Percentiles rank a stretch among this genome's conserved stretches.
These are phyloP conservation scores for Pisolithus sp. DNA, from an alignment of 768 basidiomycete species.

Conservation along the genomic window DNA sequence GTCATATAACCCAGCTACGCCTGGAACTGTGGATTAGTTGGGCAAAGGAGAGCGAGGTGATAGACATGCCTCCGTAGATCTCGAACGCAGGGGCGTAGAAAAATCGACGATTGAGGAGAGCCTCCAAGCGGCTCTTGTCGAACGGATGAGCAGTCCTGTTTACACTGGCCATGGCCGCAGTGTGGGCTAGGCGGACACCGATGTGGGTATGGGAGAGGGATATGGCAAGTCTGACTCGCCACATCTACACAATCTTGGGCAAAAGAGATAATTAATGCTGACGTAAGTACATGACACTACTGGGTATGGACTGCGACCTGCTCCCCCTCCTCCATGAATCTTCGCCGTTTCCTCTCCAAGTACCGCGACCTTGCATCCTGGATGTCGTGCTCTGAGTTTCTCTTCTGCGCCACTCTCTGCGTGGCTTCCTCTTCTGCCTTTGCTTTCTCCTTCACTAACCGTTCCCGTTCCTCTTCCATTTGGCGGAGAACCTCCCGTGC, in stretches of 20 bases:
- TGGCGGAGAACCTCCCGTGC: conserved; percentile 71
- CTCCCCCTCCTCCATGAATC: conserved; percentile 46
- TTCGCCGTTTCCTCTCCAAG: conserved; percentile 72
- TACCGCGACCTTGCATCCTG: conserved; percentile 71
- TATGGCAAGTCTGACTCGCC: no score
- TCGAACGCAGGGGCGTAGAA: conserved; percentile 99
- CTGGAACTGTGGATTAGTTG: conserved; percentile 35
- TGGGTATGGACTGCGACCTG: no score
- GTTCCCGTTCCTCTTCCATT: conserved; percentile 66
- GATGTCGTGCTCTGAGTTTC: conserved; percentile 72
- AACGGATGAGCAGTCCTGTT: conserved; percentile 85
- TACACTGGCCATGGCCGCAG: conserved; percentile 33
- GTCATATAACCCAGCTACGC: conserved; percentile 96
- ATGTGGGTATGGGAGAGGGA: no score
- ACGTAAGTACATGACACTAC: no score
- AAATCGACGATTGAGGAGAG: conserved; percentile 82
- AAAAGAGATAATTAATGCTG: no score
- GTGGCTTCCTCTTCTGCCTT: conserved; percentile 57
- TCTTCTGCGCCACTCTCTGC: conserved; percentile 59
- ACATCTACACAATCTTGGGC: no score
- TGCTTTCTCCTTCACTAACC: conserved; percentile 49
- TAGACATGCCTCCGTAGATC: conserved; percentile 87
- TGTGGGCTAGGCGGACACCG: neutral
- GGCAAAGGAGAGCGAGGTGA: neutral
- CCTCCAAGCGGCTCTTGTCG: conserved; percentile 81